Base-by-base conservation (phyloP, 2,329 filamentous ascomycete species). In the Sclerotinia trifoliorum region DNA sequence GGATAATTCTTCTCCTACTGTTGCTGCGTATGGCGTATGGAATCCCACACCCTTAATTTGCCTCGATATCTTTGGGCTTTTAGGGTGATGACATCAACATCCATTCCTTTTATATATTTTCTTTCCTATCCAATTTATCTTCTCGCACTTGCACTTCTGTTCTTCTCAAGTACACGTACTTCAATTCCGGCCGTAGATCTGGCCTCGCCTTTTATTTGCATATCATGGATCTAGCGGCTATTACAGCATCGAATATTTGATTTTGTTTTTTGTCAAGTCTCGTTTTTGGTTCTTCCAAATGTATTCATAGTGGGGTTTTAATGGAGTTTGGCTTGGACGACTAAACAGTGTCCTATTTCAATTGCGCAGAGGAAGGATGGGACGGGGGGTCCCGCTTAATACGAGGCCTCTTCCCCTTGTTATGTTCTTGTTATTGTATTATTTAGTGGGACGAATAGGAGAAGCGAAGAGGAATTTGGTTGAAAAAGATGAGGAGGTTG, bases 291-390 rank as follows among this genome's bases (percentile, higher is more conserved):
- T 39, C 29, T 35, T 39, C 15, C 21, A 39, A 39, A 19, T 62
- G 46, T 62, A 51, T 39, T 51, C 5, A 26, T 51, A 62, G n/a
- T 39, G 21, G 15, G 21, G n/a, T 19, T 51, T 51, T n/a, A 8
- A 51, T 62, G 60, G 60, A 51, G 60, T 51, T 62, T 62, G 13
- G 58, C 46, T 51, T 51, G 60, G 21, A 39, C 19, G 46, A 51
- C 11, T 19, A n/a, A 21, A 51, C 24, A 24, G 32, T 39, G 51
- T 51, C 21, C 29, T 35, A 39, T 21, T 26, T 21, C 24, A 19
- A 15, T 62, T 62, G 60, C 21, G 32, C 5, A 19, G 15, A 26
- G 29, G 7, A 61, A n/a, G 58, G 42, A 49, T 11, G 58, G 42
- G 58, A 61, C 24, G 15, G 26, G 42, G 44, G 35, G 26, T 48